Evolutionary conservation across 2,329 filamentous ascomycete genomes (phyloP).

Genomic region (Cytospora mali): DNA sequence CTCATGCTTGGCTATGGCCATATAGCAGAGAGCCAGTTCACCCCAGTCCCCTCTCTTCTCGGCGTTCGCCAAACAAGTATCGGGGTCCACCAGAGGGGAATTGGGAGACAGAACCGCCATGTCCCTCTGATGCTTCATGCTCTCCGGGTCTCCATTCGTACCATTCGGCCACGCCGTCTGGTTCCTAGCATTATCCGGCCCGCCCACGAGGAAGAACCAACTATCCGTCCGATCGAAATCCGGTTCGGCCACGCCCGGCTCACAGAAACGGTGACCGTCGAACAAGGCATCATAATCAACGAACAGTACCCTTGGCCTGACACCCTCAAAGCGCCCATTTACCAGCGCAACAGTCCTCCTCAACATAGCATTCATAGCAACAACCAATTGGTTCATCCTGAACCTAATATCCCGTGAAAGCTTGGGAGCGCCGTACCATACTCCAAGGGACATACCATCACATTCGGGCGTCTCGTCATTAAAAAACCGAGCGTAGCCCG

Average conservation of each 20-base stretch:
- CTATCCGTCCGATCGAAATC: slow-evolving; percentile 47
- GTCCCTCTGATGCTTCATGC: slow-evolving; percentile 1
- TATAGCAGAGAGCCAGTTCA: slow-evolving; percentile 46
- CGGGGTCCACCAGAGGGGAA: slow-evolving; percentile 43
- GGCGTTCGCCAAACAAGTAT: slow-evolving; percentile 40
- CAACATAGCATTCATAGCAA: slow-evolving; percentile 46
- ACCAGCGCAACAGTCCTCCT: slow-evolving; percentile 39
- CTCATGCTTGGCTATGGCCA: slow-evolving; percentile 43
- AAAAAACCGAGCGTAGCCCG: slow-evolving; percentile 53
- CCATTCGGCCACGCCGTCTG: slow-evolving; percentile 29
- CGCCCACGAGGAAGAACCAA: slow-evolving; percentile 53
- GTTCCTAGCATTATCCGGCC: slow-evolving; percentile 42
- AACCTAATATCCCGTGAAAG: slow-evolving; percentile 43
- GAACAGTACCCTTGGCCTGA: slow-evolving; percentile 43
- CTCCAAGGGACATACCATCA: slow-evolving; percentile 47
- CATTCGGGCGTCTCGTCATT: slow-evolving; percentile 47
- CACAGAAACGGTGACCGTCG: slow-evolving; percentile 48
- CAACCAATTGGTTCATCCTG: slow-evolving; percentile 49
- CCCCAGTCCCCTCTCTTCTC: slow-evolving; percentile 46
- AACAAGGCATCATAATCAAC: slow-evolving; percentile 49
- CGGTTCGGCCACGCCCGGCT: slow-evolving; percentile 42
- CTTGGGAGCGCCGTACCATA: slow-evolving; percentile 50
- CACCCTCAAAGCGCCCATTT: slow-evolving; percentile 40
- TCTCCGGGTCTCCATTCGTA: slow-evolving; percentile 21
- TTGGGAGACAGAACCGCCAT: slow-evolving; percentile 32